These are phyloP conservation scores for Verticillium dahliae DNA, from an alignment of 2,329 filamentous ascomycete species.

Conservation along the genomic window DNA sequence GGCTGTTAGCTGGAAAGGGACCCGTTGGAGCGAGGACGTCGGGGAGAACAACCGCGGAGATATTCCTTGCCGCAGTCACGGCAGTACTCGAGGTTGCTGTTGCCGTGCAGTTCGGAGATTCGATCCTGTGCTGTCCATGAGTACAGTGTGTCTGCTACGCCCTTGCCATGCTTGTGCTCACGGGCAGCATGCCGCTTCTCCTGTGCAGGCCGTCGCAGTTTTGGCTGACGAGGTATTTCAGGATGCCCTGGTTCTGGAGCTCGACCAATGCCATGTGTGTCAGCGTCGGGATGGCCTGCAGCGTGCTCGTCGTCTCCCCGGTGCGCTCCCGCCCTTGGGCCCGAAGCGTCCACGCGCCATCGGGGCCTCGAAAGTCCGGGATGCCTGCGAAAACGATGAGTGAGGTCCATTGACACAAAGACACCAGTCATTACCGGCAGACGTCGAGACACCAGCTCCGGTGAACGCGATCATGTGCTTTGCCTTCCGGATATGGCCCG, in stretches of 20 bases:
- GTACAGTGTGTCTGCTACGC: neutral
- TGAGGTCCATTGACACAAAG: neutral
- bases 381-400: slow-evolving; percentile 23
- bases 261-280: slow-evolving; percentile 41
- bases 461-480: slow-evolving; percentile 41
- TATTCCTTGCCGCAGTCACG: slow-evolving; percentile 38
- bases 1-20: neutral
- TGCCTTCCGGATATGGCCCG: slow-evolving; percentile 28
- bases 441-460: slow-evolving; percentile 39
- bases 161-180: slow-evolving; percentile 11
- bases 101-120: slow-evolving; percentile 41
- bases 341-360: slow-evolving; percentile 36
- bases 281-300: slow-evolving; percentile 36
- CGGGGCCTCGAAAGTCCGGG: slow-evolving; percentile 39
- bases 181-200: slow-evolving; percentile 37
- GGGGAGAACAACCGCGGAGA: slow-evolving; percentile 26
- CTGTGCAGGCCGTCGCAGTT: slow-evolving; percentile 38
- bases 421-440: slow-evolving; percentile 25
- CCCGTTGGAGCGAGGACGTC: neutral
- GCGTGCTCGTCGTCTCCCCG: slow-evolving; percentile 23
- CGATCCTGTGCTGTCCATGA: slow-evolving; percentile 19
- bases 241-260: slow-evolving; percentile 29
- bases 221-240: slow-evolving; percentile 38
- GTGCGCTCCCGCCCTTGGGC: slow-evolving; percentile 31
- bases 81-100: slow-evolving; percentile 38